Evolutionary conservation across 2,329 filamentous ascomycete genomes (phyloP).

Genomic region (Arthrobotrys conoides): DNA sequence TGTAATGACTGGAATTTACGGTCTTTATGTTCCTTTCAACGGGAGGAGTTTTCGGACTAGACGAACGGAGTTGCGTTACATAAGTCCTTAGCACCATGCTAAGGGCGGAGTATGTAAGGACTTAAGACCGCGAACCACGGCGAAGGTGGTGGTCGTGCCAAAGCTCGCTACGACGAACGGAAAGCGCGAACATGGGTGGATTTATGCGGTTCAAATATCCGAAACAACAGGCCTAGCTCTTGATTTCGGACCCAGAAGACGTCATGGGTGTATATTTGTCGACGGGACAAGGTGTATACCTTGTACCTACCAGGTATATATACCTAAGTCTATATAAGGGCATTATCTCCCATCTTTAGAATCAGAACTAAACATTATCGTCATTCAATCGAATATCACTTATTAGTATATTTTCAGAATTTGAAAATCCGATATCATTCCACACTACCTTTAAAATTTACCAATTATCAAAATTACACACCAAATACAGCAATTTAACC

Average conservation of each 20-base stretch:
- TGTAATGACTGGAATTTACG: not conserved
- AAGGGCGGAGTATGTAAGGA: not conserved
- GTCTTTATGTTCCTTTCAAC: not conserved
- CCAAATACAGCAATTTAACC: not conserved
- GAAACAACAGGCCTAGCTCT: no score
- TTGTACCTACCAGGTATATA: no score
- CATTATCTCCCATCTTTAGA: not conserved
- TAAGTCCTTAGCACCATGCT: slow-evolving; percentile 18
- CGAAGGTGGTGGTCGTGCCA: not conserved
- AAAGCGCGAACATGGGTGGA: slow-evolving; percentile 22
- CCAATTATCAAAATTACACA: no score
- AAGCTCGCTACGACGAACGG: not conserved
- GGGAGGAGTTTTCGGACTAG: slow-evolving; percentile 12
- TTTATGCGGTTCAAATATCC: slow-evolving; percentile 12
- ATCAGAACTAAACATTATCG: not conserved
- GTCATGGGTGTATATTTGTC: no score
- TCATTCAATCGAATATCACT: not conserved
- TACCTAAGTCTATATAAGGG: not conserved
- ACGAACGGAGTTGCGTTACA: slow-evolving; percentile 8
- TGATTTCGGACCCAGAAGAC: no score
- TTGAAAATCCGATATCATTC: no score
- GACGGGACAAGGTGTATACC: no score
- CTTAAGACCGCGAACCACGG: slow-evolving; percentile 17
- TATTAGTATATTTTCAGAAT: no score
- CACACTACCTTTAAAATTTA: no score